Evolutionary conservation across 148 eudicot species (phyloP).

Genomic region (Persicaria maculosa): DNA sequence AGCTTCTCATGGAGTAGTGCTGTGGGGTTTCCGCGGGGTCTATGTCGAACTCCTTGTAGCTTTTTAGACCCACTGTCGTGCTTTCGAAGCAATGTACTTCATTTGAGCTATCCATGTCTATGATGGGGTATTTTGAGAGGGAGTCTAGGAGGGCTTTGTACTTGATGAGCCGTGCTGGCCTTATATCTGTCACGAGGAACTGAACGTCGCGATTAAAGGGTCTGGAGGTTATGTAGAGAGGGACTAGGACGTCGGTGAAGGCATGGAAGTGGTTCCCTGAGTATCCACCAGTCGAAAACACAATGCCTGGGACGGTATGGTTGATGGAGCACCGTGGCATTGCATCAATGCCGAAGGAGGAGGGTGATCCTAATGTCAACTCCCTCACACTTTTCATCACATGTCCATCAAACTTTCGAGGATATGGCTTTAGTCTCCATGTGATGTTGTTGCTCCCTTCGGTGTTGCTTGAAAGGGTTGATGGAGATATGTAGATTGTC

Average conservation of each 20-base stretch:
- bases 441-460: not conserved
- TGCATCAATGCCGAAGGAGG: conserved; percentile 2
- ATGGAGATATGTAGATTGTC: conserved; percentile 29
- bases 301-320: conserved; percentile 24
- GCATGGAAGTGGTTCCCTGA: conserved; percentile 29
- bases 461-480: conserved; percentile 3
- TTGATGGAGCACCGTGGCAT: conserved; percentile 18
- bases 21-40: conserved; percentile 22
- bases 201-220: conserved; percentile 27
- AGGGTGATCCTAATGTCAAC: conserved; percentile 9
- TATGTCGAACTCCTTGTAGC: conserved; percentile 27
- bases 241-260: conserved; percentile 26
- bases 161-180: conserved; percentile 28
- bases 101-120: conserved; percentile 32
- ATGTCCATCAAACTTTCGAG: not conserved
- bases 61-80: conserved; percentile 40
- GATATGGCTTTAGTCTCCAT: not conserved
- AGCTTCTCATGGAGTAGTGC: conserved; percentile 22
- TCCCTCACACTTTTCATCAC: not conserved
- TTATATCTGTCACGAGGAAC: conserved; percentile 30
- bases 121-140: conserved; percentile 36
- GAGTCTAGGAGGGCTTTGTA: conserved; percentile 25
- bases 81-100: conserved; percentile 41
- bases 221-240: conserved; percentile 22
- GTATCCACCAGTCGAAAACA: conserved; percentile 31